A percentile compares a stretch with the other conserved stretches of the same genome.
phyloP scores from a whole-genome alignment of 768 basidiomycete species.

The Boletus pseudo-olivaceus region DNA sequence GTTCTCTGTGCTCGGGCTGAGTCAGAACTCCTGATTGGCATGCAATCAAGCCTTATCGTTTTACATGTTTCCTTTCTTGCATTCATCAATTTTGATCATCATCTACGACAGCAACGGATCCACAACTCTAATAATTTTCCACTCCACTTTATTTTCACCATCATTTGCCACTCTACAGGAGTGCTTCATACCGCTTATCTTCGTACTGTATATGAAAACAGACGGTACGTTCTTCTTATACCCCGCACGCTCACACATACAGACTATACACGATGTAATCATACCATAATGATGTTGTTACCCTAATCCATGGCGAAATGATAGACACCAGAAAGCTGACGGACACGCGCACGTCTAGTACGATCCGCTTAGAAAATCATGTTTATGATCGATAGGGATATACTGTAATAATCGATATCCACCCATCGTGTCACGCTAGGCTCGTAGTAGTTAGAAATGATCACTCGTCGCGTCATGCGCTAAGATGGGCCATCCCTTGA shows the following conservation, averaged over 20 bases:
- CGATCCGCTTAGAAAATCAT: not conserved
- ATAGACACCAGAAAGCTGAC: not conserved
- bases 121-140: not conserved
- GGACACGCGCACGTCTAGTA: not conserved
- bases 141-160: not conserved
- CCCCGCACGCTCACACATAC: not conserved
- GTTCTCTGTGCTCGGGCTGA: not conserved
- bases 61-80: not conserved
- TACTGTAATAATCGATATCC: no score
- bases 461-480: not conserved
- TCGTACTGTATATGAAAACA: not conserved
- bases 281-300: not conserved
- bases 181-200: not conserved
- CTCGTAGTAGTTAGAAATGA: no score
- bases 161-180: not conserved
- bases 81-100: not conserved
- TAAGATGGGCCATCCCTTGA: not conserved
- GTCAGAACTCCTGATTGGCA: not conserved
- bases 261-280: slow-evolving; percentile 1
- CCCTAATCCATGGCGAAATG: not conserved
- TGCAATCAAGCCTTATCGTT: not conserved
- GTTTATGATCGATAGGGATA: no score
- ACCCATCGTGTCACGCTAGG: no score
- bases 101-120: not conserved
- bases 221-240: not conserved